A percentile compares a stretch with the other conserved stretches of the same genome.
phyloP scores from a whole-genome alignment of 129 eudicot genomes.

The Helichrysum umbraculigerum region DNA sequence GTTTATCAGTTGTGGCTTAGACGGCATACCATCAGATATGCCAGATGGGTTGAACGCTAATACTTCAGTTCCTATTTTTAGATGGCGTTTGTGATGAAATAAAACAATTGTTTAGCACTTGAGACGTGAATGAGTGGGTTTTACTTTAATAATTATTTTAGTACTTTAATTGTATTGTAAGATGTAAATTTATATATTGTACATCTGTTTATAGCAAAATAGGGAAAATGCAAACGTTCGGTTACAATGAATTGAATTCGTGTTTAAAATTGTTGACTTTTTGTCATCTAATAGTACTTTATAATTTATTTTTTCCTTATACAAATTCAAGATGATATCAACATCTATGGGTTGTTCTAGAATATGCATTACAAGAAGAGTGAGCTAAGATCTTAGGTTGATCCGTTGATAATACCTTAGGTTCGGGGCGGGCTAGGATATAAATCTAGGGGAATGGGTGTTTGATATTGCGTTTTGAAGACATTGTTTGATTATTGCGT shows the following conservation, averaged over 20 bases:
- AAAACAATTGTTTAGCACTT: background rate
- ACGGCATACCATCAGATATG: conserved; percentile 83
- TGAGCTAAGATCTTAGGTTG: background rate
- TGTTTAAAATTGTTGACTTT: background rate
- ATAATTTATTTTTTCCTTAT: too few species aligned
- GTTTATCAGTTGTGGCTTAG: conserved; percentile 92
- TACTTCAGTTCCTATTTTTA: conserved; percentile 9
- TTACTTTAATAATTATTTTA: background rate
- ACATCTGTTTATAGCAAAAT: background rate
- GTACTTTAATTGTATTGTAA: background rate
- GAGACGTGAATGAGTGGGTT: conserved; percentile 13
- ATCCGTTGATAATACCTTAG: background rate
- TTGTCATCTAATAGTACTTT: background rate
- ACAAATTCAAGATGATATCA: too few species aligned
- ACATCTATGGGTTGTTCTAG: background rate
- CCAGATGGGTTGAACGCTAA: conserved; percentile 40
- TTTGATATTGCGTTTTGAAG: too few species aligned
- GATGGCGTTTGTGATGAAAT: background rate
- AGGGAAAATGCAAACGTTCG: background rate
- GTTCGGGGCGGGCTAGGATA: background rate
- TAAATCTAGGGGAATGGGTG: background rate
- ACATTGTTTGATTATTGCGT: too few species aligned
- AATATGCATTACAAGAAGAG: background rate
- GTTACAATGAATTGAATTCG: background rate
- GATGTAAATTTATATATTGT: background rate